Evolutionary conservation across 1,139 yeast species (phyloP).

Genomic region (Suhomyces choctaworum): DNA sequence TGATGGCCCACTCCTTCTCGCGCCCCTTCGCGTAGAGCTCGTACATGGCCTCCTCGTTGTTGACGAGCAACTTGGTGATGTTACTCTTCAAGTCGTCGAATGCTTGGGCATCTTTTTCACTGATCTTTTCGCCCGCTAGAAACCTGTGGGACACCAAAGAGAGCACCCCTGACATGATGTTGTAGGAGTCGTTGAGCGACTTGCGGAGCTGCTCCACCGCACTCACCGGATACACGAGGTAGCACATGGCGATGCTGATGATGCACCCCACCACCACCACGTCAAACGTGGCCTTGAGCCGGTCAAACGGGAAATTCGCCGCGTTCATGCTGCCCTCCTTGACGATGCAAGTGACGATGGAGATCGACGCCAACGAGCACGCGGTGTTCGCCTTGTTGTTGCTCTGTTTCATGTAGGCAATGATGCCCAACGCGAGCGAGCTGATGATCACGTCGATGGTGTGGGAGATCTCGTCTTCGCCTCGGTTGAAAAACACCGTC

Average conservation of each 20-base stretch:
- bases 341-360: slow-evolving; percentile 69
- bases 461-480: slow-evolving; percentile 54
- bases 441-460: slow-evolving; percentile 56
- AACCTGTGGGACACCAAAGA: slow-evolving; percentile 54
- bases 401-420: slow-evolving; percentile 70
- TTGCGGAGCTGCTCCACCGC: slow-evolving; percentile 51
- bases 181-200: slow-evolving; percentile 54
- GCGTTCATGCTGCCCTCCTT: slow-evolving; percentile 73
- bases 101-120: slow-evolving; percentile 37
- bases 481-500: slow-evolving; percentile 45
- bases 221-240: slow-evolving; percentile 61
- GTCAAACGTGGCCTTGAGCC: slow-evolving; percentile 55
- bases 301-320: slow-evolving; percentile 56
- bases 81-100: slow-evolving; percentile 41
- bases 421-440: slow-evolving; percentile 59
- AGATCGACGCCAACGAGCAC: slow-evolving; percentile 73
- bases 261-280: slow-evolving; percentile 66
- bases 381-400: slow-evolving; percentile 75
- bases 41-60: slow-evolving; percentile 60
- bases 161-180: slow-evolving; percentile 53
- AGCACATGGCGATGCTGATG: slow-evolving; percentile 60
- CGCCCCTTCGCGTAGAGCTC: slow-evolving; percentile 59
- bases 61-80: slow-evolving; percentile 40
- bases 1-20: slow-evolving; percentile 51
- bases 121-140: slow-evolving; percentile 50